Evolutionary conservation across 306 rosid species (phyloP).

Genomic region (Dalbergia oliveri): DNA sequence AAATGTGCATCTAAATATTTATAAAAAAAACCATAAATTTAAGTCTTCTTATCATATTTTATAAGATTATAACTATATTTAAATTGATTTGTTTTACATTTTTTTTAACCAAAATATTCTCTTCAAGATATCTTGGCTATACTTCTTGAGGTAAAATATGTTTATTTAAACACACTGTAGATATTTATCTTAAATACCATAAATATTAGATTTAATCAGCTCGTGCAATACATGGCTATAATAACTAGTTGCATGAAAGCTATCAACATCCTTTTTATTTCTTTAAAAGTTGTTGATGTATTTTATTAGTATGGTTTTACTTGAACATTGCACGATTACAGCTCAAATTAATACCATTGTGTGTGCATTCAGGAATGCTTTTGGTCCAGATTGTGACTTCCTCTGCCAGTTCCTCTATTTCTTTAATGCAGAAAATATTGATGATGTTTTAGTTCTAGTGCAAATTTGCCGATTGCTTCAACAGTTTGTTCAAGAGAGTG

Average conservation of each 20-base stretch:
- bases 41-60: too few relatives aligned
- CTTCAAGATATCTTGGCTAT: not conserved
- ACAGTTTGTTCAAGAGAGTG: constrained; percentile 67
- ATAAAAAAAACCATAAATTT: too few relatives aligned
- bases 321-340: constrained; percentile 31
- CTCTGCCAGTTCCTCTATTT: constrained; percentile 86
- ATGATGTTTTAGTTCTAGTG: constrained; percentile 77
- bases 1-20: too few relatives aligned
- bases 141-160: not conserved
- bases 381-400: constrained; percentile 87
- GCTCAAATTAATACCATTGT: constrained; percentile 37
- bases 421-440: constrained; percentile 68
- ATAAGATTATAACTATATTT: not conserved
- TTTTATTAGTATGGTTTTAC: constrained; percentile 22
- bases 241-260: constrained; percentile 26
- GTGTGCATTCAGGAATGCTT: constrained; percentile 78
- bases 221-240: not conserved
- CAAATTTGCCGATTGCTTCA: constrained; percentile 80
- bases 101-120: not conserved
- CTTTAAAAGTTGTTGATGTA: constrained; percentile 17
- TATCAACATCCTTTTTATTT: constrained; percentile 3
- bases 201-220: not conserved
- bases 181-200: not conserved
- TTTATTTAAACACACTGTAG: not conserved
- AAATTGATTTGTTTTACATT: not conserved